phyloP scores from a whole-genome alignment of 23 red algal genomes.

The Gracilaria caudata region DNA sequence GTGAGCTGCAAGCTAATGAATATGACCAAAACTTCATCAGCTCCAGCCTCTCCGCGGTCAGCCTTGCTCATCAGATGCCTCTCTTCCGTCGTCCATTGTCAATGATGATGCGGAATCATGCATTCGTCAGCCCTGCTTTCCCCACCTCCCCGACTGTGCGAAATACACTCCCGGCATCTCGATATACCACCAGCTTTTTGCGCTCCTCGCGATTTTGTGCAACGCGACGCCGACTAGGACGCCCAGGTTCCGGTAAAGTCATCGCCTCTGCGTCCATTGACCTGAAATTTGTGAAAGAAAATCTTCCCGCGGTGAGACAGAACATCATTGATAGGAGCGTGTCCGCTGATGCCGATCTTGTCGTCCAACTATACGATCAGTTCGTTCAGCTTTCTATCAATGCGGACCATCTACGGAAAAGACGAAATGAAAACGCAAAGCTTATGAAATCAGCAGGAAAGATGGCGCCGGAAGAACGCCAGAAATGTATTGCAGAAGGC shows the following conservation, averaged over 20 bases:
- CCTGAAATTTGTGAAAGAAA: slow-evolving; percentile 69
- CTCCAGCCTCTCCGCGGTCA: not conserved
- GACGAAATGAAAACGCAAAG: slow-evolving; percentile 84
- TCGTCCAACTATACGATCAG: slow-evolving; percentile 79
- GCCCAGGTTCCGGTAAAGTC: slow-evolving; percentile 44
- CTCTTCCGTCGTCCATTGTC: not conserved
- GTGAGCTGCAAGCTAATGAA: not conserved
- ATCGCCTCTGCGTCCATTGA: slow-evolving; percentile 51
- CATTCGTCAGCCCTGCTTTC: slow-evolving; percentile 13
- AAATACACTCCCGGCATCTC: not conserved
- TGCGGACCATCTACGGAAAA: slow-evolving; percentile 48
- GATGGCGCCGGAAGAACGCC: slow-evolving; percentile 66
- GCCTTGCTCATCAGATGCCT: not conserved
- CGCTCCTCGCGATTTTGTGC: slow-evolving; percentile 1
- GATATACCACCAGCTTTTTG: not conserved
- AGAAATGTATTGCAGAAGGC: slow-evolving; percentile 73
- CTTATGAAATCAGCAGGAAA: slow-evolving; percentile 79
- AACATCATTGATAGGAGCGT: slow-evolving; percentile 80
- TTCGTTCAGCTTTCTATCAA: slow-evolving; percentile 47
- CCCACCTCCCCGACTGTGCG: not conserved
- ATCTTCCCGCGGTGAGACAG: slow-evolving; percentile 62
- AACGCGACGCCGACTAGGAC: slow-evolving; percentile 8
- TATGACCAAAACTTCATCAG: not conserved
- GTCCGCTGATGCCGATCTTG: slow-evolving; percentile 70
- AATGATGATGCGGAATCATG: slow-evolving; percentile 26